These are phyloP conservation scores for Coemansia erecta DNA, from an alignment of 192 early-diverging fungal species.

Conservation along the genomic window DNA sequence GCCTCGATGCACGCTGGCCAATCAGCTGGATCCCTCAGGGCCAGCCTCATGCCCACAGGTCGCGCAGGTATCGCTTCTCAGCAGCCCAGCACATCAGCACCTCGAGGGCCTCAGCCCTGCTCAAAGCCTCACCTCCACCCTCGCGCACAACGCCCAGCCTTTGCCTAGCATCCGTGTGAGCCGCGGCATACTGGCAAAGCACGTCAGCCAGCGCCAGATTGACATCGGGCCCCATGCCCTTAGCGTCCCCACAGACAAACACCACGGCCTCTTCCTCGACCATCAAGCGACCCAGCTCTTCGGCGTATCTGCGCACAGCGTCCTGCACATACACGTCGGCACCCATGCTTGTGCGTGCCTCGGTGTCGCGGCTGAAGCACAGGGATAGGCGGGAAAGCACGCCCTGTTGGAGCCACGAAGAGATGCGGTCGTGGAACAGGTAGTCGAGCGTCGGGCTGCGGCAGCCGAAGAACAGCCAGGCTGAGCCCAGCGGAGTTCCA, in stretches of 20 bases:
- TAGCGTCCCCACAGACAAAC: slow-evolving; percentile 82
- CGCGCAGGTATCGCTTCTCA: slow-evolving; percentile 41
- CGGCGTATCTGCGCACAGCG: slow-evolving; percentile 55
- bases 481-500: slow-evolving; percentile 1
- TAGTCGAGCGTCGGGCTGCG: slow-evolving; percentile 66
- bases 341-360: slow-evolving; percentile 28
- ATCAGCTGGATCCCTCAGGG: neutral
- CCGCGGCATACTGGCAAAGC: slow-evolving; percentile 36
- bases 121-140: neutral
- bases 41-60: slow-evolving; percentile 40
- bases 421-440: slow-evolving; percentile 68
- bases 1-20: neutral
- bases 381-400: slow-evolving; percentile 59
- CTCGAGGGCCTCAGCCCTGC: slow-evolving; percentile 32
- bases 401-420: slow-evolving; percentile 41
- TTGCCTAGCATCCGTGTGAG: slow-evolving; percentile 34
- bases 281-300: slow-evolving; percentile 60
- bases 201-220: slow-evolving; percentile 73
- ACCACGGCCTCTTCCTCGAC: slow-evolving; percentile 61
- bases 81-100: slow-evolving; percentile 59
- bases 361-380: slow-evolving; percentile 65
- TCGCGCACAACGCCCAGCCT: slow-evolving; percentile 43
- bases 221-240: slow-evolving; percentile 87
- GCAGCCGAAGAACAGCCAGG: slow-evolving; percentile 82
- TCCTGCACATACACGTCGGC: slow-evolving; percentile 82